These are phyloP conservation scores for Monosporascus sp. DNA, from an alignment of 2,329 filamentous ascomycete genomes.

Conservation along the genomic window DNA sequence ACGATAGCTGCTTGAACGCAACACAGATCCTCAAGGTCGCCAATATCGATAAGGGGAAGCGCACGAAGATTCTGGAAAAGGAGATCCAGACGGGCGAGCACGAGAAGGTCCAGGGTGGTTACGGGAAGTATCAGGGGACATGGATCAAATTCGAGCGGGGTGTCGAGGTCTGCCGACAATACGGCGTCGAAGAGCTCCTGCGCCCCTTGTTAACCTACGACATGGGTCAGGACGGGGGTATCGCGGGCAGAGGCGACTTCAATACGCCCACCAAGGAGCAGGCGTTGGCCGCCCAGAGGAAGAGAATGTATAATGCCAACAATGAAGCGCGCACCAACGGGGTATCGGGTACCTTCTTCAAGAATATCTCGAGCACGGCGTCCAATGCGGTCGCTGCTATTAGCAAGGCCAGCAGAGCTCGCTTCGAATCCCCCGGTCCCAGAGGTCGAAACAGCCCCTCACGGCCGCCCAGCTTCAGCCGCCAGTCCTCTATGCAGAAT, in stretches of 20 bases:
- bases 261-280: slow-evolving; percentile 98
- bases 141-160: slow-evolving; percentile 96
- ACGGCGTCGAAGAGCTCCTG: slow-evolving; percentile 71
- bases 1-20: slow-evolving; percentile 95
- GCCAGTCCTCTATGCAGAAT: slow-evolving; percentile 67
- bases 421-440: slow-evolving; percentile 81
- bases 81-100: slow-evolving; percentile 95
- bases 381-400: slow-evolving; percentile 93
- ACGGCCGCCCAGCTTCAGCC: slow-evolving; percentile 63
- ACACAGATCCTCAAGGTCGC: slow-evolving; percentile 98
- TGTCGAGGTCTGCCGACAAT: slow-evolving; percentile 81
- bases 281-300: slow-evolving; percentile 92
- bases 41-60: slow-evolving; percentile 93
- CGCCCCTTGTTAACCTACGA: slow-evolving; percentile 74
- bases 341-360: slow-evolving; percentile 85
- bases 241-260: slow-evolving; percentile 67
- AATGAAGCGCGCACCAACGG: slow-evolving; percentile 63
- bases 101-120: slow-evolving; percentile 97
- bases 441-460: slow-evolving; percentile 59
- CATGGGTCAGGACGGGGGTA: slow-evolving; percentile 68
- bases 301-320: slow-evolving; percentile 79
- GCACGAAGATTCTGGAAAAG: slow-evolving; percentile 96
- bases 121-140: slow-evolving; percentile 97
- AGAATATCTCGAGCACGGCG: slow-evolving; percentile 90
- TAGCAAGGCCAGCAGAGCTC: slow-evolving; percentile 94